Base-by-base conservation (phyloP, 352 stramenopile species). In the Elongisporangium senticosum region DNA sequence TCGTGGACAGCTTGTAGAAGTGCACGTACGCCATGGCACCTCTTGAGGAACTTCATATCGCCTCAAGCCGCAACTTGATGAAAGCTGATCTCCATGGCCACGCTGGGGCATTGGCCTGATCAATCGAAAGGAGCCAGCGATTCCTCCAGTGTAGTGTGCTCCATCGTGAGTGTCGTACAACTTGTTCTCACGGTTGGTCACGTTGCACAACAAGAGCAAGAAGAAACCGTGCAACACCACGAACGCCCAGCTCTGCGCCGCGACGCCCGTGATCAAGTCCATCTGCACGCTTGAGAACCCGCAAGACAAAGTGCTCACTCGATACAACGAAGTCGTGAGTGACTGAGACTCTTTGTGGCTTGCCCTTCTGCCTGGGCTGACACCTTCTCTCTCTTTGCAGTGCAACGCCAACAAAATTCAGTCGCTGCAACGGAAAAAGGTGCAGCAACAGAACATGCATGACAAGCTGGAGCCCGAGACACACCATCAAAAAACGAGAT, bases 401-500 rank as follows among this genome's bases (percentile, higher is more conserved):
- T 84, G 83, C 69, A 90, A 90, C 23, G 63, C 71, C 10, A 94
- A 94, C 79, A 92, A 92, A 47, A 94, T 94, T 61, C 81, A 94
- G 55, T 75, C 81, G 17, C 61, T 91, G 11, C 75, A 83, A 8
- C 84, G 84, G 33, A 79, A 94, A 65, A 91, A 92, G 51, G 80
- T 92, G 43, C 78, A 89, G 51, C 81, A 91, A 39, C 77, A 85
- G 50, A 64, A 79, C 8, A 78, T 94, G 20, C 77, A 91, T 24
- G 81, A 89, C 53, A 92, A 90, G 47, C 65, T 94, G 17, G 84
- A 90, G 62, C 73, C 79, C 19, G 90, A 97, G 64, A 86, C 95
- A 13, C 83, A 94, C 49, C 69, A 85, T 20, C 87, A 90, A 51
- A 94, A 48, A 79, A 67, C 51, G 87, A 97, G 54, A 88, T 96